Conservation (phyloP, 352 stramenopile genomes). For the Paralagenidium karlingii region DNA sequence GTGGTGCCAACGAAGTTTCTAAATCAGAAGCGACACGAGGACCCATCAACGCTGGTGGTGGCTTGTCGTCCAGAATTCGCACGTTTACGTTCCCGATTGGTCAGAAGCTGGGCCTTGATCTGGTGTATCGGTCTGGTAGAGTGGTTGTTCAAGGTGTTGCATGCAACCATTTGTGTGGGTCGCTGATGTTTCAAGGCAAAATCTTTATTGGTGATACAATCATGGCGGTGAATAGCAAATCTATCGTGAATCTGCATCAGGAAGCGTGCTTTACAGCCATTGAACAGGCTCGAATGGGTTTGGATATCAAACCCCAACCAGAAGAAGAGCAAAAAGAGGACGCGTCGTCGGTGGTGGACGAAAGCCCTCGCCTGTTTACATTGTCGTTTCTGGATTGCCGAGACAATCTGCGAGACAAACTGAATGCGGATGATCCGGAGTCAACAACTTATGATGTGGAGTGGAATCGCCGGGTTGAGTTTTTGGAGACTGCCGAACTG, state of each 20-base stretch:
- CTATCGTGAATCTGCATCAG: slow-evolving; percentile 72
- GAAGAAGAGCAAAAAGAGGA: slow-evolving; percentile 3
- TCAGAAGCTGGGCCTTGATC: slow-evolving; percentile 54
- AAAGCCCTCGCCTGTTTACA: slow-evolving; percentile 41
- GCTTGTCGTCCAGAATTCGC: slow-evolving; percentile 7
- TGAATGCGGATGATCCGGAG: slow-evolving; percentile 2
- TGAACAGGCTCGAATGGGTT: slow-evolving; percentile 31
- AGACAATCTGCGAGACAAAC: slow-evolving; percentile 1
- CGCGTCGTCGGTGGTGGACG: slow-evolving; percentile 4
- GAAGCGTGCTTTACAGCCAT: slow-evolving; percentile 71
- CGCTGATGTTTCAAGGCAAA: slow-evolving; percentile 44
- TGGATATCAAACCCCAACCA: slow-evolving; percentile 12
- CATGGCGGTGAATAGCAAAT: slow-evolving; percentile 58
- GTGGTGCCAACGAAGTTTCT: slow-evolving; percentile 5
- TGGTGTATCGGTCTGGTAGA: slow-evolving; percentile 64
- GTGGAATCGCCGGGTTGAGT: slow-evolving; percentile 77
- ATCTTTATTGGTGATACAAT: slow-evolving; percentile 71
- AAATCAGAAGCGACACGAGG: slow-evolving; percentile 1
- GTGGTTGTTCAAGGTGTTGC: slow-evolving; percentile 68
- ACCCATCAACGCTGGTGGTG: too few species aligned
- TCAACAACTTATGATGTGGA: slow-evolving; percentile 43
- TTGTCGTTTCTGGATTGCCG: slow-evolving; percentile 49
- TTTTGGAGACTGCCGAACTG: slow-evolving; percentile 44
- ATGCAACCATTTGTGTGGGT: slow-evolving; percentile 44
- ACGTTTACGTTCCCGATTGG: slow-evolving; percentile 45